Conservation (phyloP, 495 filamentous ascomycete species). For the Trichocladium uniseriatum region DNA sequence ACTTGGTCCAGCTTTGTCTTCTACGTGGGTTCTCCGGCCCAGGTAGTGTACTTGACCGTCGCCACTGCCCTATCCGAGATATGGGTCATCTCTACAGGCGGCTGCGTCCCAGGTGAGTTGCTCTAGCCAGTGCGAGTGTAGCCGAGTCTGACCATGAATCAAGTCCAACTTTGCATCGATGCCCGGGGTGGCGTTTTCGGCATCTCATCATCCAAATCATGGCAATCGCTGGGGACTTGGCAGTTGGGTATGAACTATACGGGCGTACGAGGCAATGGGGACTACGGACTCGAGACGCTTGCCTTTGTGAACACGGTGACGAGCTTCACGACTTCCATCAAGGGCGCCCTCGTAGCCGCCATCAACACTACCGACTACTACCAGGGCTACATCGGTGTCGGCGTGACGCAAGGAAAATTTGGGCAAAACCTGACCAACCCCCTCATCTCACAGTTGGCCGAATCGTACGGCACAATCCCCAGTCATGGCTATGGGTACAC, state of each 20-base stretch:
- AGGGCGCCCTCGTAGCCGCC: conserved; percentile 42
- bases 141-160: conserved; percentile 16
- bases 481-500: conserved; percentile 60
- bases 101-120: conserved; percentile 39
- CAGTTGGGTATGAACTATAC: conserved; percentile 46
- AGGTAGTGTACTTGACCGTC: conserved; percentile 47
- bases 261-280: conserved; percentile 42
- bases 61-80: conserved; percentile 49
- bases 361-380: conserved; percentile 49
- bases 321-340: conserved; percentile 34
- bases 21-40: conserved; percentile 46
- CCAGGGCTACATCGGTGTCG: conserved; percentile 50
- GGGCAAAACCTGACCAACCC: conserved; percentile 26
- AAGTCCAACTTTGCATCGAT: conserved; percentile 31
- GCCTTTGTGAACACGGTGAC: conserved; percentile 35
- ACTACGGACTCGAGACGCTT: conserved; percentile 52
- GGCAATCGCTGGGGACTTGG: conserved; percentile 47
- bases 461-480: conserved; percentile 44
- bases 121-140: conserved; percentile 3
- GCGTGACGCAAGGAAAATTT: conserved; percentile 37
- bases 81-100: conserved; percentile 46
- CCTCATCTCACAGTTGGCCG: conserved; percentile 37
- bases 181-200: conserved; percentile 48
- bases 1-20: conserved; percentile 46
- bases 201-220: conserved; percentile 42